phyloP scores from a whole-genome alignment of 176 grass and related monocot species.

The Chloris gayana region DNA sequence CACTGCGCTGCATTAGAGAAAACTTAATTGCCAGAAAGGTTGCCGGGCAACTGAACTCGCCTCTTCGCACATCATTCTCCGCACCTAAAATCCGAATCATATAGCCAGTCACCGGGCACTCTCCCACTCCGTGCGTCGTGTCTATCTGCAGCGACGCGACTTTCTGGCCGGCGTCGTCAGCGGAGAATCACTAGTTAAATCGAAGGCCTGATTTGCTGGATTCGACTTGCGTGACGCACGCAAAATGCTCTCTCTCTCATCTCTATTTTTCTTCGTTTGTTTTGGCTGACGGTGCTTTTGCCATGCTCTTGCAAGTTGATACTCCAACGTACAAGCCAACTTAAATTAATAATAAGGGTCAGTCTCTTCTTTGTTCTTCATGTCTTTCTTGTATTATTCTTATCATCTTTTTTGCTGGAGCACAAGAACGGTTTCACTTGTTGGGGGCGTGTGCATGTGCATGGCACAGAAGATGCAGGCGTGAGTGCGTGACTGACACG shows the following conservation, averaged over 20 bases:
- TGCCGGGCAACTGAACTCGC: neutral
- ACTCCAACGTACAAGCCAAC: neutral
- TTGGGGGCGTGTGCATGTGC: neutral
- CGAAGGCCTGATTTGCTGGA: constrained; percentile 7
- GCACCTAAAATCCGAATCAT: constrained; percentile 37
- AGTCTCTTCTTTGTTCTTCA: neutral
- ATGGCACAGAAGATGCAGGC: neutral
- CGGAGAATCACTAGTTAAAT: constrained; percentile 33
- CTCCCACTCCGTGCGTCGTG: constrained; percentile 9
- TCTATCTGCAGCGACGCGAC: constrained; percentile 14
- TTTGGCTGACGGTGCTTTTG: too few species aligned
- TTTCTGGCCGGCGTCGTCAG: constrained; percentile 12
- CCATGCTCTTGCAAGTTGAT: neutral
- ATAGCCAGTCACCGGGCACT: constrained; percentile 41
- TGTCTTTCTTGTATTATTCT: neutral
- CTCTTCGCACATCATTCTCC: constrained; percentile 25
- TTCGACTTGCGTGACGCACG: constrained; percentile 34
- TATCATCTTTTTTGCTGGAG: neutral
- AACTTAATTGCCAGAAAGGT: neutral
- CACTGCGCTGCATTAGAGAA: neutral
- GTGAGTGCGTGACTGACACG: constrained; percentile 39
- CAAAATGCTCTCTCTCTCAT: neutral
- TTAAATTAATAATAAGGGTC: neutral
- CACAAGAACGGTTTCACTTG: constrained; percentile 20
- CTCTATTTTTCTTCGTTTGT: too few species aligned